Evolutionary conservation across 176 grass and related monocot species (phyloP).

Genomic region (Carex scoparia): DNA sequence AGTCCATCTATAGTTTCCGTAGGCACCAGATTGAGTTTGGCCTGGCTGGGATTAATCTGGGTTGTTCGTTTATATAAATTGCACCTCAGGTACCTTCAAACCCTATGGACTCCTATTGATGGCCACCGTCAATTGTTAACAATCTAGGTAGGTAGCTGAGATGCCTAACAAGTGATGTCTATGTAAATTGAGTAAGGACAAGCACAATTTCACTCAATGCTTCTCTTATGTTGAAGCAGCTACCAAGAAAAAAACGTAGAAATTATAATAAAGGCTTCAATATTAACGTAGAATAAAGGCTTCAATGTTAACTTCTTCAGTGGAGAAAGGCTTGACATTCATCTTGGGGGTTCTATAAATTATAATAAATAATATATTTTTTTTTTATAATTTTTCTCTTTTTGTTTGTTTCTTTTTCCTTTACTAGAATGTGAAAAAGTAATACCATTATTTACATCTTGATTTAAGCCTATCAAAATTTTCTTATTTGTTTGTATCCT

Average conservation of each 20-base stretch:
- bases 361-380: neutral
- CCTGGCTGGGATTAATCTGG: too few relatives aligned
- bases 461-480: neutral
- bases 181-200: neutral
- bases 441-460: neutral
- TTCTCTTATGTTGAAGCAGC: neutral
- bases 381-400: neutral
- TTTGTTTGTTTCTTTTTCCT: neutral
- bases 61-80: too few relatives aligned
- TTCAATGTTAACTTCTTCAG: neutral
- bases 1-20: too few relatives aligned
- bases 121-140: neutral
- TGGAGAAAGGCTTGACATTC: neutral
- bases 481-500: neutral
- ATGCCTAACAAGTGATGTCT: neutral
- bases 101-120: neutral
- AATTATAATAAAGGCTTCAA: too few relatives aligned
- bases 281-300: neutral
- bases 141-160: neutral
- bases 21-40: too few relatives aligned
- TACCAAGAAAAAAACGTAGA: neutral
- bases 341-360: neutral
- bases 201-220: neutral
- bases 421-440: slow-evolving; percentile 70
- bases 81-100: too few relatives aligned